Evolutionary conservation across 1,139 yeast species (phyloP), one percentile per base, ranked within the genome.

Genomic region (Kluyveromyces sp.): DNA sequence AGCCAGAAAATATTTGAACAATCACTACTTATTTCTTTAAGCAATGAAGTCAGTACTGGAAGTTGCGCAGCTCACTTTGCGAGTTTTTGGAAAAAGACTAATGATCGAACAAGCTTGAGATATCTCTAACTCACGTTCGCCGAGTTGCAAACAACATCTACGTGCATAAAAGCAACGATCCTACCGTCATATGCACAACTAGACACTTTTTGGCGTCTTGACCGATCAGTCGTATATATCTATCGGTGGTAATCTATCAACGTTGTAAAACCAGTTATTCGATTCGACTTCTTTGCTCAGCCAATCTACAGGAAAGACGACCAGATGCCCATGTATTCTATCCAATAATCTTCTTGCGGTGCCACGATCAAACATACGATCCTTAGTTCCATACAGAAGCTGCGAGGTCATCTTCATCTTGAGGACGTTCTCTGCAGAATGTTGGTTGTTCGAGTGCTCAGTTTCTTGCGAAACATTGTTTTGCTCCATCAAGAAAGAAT

Each of bases 261-360:
- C 82, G 54, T 83, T 86, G 69, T 87, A 89, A 63, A 88, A 88
- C 97, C 97, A 92, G 58, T 94, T 92, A 19, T 86, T 92, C 4
- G 84, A 78, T 45, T 88, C 95, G 40, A 88, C 76, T 63, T 92
- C 98, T 48, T 80, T 76, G 56, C 77, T 70, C 41, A 94, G 72
- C 98, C 98, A 94, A 48, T 87, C 89, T 0, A 86, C 73, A 0
- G 98, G 97, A 70, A 89, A 92, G 22, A 82, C 60, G 3, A 94
- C 97, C 56, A 94, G 67, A 59, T 92, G 84, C 3, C 99, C 99
- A 47, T 82, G 83, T n/a, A 92, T 71, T 46, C 86, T 82, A 42
- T 71, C 71, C 51, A 92, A 68, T 38, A 88, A 69, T 49, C 80
- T 69, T 54, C 83, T 89, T 0, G 96, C 94, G 1, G 92, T 78